Evolutionary conservation across 2,329 filamentous ascomycete genomes (phyloP).

Genomic region (Xylaria sp.): DNA sequence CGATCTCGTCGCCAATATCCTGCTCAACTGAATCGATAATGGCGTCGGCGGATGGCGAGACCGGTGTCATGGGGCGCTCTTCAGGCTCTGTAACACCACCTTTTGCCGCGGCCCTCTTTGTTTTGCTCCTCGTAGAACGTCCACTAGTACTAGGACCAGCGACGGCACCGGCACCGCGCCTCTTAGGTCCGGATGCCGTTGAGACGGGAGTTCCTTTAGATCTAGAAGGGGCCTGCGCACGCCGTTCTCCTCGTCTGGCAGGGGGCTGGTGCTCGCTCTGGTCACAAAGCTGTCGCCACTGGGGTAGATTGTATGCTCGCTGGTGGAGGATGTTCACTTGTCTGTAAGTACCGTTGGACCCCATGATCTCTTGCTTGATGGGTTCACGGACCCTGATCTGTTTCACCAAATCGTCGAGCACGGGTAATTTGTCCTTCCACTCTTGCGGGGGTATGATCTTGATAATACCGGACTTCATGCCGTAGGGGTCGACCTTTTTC

Average conservation of each 20-base stretch:
- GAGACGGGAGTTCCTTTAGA: conserved; percentile 54
- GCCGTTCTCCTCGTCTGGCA: conserved; percentile 84
- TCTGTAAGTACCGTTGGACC: conserved; percentile 92
- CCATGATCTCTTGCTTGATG: conserved; percentile 98
- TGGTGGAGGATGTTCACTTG: conserved; percentile 98
- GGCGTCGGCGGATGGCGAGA: conserved; percentile 59
- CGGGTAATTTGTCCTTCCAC: conserved; percentile 85
- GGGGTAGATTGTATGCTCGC: conserved; percentile 93
- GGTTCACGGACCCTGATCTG: conserved; percentile 94
- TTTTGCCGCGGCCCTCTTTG: conserved; percentile 52
- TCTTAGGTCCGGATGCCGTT: conserved; percentile 51
- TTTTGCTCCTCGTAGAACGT: conserved; percentile 53
- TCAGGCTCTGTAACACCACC: conserved; percentile 54
- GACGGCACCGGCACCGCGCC: conserved; percentile 51
- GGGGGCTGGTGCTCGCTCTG: conserved; percentile 97
- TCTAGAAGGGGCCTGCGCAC: conserved; percentile 67
- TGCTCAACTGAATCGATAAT: conserved; percentile 62
- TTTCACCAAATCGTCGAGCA: conserved; percentile 87
- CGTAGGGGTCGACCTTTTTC: conserved; percentile 88
- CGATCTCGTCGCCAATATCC: conserved; percentile 56
- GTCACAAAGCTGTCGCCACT: conserved; percentile 93
- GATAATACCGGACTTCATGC: conserved; percentile 97
- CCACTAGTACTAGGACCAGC: conserved; percentile 36
- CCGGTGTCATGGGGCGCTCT: conserved; percentile 67
- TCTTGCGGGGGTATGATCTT: conserved; percentile 94